Evolutionary conservation across 148 eudicot genomes (phyloP), one percentile per base, ranked within the genome.

Genomic region (Euryodendron excelsum): DNA sequence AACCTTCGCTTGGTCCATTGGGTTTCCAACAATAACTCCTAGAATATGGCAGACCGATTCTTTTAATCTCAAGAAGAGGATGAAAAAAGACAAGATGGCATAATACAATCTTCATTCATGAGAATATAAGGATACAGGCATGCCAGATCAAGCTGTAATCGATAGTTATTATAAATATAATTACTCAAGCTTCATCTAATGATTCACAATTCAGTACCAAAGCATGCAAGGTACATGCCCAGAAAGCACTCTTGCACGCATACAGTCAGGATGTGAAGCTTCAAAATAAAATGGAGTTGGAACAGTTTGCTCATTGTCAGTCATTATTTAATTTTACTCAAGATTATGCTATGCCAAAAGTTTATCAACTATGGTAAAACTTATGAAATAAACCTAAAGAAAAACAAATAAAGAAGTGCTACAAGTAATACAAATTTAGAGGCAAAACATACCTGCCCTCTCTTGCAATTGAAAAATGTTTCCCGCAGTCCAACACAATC

Each of bases 381-480:
- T 64, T 13, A 28, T 53, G n/a, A 60, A 83, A 59, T 15, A 4
- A 74, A 63, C 75, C 50, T 1, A 8, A 23, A 67, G 48, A 69
- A 25, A 28, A 48, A 11, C 27, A 27, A 55, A 34, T 7, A 48
- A 39, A 62, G 20, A 70, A 75, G 41, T n/a, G n/a, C 3, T 60
- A 8, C 41, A 28, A 3, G 31, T 47, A 33, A 12, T 20, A 59
- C 30, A 48, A 28, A 71, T 5, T 18, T 3, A 13, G 33, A 72
- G 4, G 52, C 27, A 74, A 76, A 31, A 76, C 85, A 74, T 82
- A 77, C 98, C 93, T 94, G 98, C 66, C 97, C 98, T 88, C 95
- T 90, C 86, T 94, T 94, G 93, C 98, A 92, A 79, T 94, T 94
- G 85, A 91, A 94, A 78, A 86, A 94, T 58, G 98, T 94, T 88